phyloP scores from a whole-genome alignment of 805 yeast species.

The Monosporozyma aerobia region DNA sequence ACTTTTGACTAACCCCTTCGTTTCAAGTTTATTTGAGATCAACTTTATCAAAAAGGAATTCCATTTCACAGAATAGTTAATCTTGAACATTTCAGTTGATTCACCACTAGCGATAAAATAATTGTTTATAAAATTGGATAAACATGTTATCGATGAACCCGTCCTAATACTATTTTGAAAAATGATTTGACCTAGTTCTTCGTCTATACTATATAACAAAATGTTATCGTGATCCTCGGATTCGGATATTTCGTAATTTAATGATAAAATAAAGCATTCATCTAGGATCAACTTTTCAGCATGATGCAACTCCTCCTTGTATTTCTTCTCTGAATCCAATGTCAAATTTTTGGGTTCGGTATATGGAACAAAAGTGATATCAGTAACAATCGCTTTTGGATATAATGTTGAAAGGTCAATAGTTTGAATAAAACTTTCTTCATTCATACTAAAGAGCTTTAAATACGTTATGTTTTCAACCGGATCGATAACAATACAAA shows the following conservation, averaged over 20 bases:
- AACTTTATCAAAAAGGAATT: slow-evolving; percentile 24
- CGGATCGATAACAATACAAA: background rate
- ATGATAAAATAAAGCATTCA: slow-evolving; percentile 31
- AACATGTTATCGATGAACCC: slow-evolving; percentile 10
- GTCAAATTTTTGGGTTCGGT: background rate
- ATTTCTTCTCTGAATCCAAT: background rate
- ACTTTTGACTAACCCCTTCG: slow-evolving; percentile 12
- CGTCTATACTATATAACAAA: slow-evolving; percentile 31
- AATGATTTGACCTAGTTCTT: slow-evolving; percentile 25
- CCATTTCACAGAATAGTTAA: slow-evolving; percentile 30
- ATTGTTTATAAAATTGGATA: slow-evolving; percentile 24
- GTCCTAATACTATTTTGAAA: slow-evolving; percentile 20
- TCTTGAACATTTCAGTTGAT: slow-evolving; percentile 21
- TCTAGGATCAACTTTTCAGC: slow-evolving; percentile 30
- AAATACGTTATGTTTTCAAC: background rate
- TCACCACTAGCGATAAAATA: slow-evolving; percentile 29
- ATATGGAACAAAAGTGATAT: slow-evolving; percentile 14
- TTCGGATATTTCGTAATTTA: slow-evolving; percentile 27
- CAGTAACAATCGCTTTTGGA: slow-evolving; percentile 17
- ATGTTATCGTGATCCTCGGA: slow-evolving; percentile 25
- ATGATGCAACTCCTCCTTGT: slow-evolving; percentile 12
- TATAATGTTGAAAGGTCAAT: slow-evolving; percentile 1
- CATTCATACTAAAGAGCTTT: background rate
- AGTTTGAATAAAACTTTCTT: background rate
- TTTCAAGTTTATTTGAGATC: slow-evolving; percentile 16